A percentile compares a stretch with the other conserved stretches of the same genome.
These are phyloP conservation scores for Fusarium sp. DNA, from an alignment of 2,329 filamentous ascomycete genomes.

Conservation along the genomic window DNA sequence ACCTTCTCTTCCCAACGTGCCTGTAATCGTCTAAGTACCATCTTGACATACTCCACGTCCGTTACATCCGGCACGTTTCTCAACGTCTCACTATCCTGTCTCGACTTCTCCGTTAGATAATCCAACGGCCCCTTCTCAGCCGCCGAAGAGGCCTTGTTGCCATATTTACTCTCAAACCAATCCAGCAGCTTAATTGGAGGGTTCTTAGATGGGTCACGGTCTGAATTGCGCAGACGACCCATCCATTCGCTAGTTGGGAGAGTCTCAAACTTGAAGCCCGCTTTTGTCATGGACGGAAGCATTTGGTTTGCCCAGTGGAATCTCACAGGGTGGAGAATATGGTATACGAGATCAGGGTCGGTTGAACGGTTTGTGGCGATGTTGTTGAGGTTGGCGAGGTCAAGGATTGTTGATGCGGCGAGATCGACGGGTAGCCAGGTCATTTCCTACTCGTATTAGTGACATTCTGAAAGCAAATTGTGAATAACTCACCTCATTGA, in stretches of 20 bases:
- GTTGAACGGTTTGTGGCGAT: not conserved
- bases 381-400: slow-evolving; percentile 19
- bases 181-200: slow-evolving; percentile 66
- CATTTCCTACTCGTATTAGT: slow-evolving; percentile 38
- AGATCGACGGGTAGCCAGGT: slow-evolving; percentile 41
- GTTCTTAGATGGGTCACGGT: slow-evolving; percentile 61
- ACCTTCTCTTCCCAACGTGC: slow-evolving; percentile 9
- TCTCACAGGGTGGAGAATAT: slow-evolving; percentile 35
- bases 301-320: slow-evolving; percentile 66
- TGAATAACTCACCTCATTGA: slow-evolving; percentile 54
- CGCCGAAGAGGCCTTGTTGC: slow-evolving; percentile 24
- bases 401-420: slow-evolving; percentile 33
- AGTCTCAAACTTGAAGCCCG: slow-evolving; percentile 61
- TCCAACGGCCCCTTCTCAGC: slow-evolving; percentile 27
- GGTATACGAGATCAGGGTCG: slow-evolving; percentile 37
- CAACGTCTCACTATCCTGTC: slow-evolving; percentile 33
- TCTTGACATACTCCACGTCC: slow-evolving; percentile 27
- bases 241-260: slow-evolving; percentile 62
- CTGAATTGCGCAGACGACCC: slow-evolving; percentile 57
- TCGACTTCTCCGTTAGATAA: slow-evolving; percentile 32
- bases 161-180: slow-evolving; percentile 59
- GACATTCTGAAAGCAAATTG: fast-evolving
- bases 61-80: slow-evolving; percentile 39
- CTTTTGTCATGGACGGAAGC: slow-evolving; percentile 60
- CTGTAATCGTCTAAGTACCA: slow-evolving; percentile 28